Conservation (phyloP, 2,329 filamentous ascomycete genomes). For the Aspergillus versicolor region DNA sequence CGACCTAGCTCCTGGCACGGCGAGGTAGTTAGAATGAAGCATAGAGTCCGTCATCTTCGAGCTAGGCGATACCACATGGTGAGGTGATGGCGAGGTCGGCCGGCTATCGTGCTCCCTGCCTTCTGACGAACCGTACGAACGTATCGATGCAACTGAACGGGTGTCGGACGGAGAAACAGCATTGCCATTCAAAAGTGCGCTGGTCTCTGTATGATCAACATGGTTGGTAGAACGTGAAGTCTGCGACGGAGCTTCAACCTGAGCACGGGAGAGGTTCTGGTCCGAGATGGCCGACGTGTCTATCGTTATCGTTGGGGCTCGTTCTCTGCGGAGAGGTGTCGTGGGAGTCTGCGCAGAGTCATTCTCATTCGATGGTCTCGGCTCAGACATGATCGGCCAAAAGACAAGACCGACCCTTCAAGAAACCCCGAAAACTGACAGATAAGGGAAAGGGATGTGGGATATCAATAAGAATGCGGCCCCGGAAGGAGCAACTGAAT, state of each 20-base stretch:
- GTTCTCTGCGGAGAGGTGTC: conserved; percentile 40
- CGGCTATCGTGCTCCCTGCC: conserved; percentile 55
- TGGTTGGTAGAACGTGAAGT: conserved; percentile 39
- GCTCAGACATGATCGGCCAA: conserved; percentile 29
- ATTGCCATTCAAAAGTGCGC: conserved; percentile 29
- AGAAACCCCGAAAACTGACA: neutral
- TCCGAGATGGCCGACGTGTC: conserved; percentile 54
- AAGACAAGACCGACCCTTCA: neutral
- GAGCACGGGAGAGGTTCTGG: conserved; percentile 30
- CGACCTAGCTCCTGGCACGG: conserved; percentile 63
- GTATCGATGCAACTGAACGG: conserved; percentile 53
- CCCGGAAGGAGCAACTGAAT: conserved; percentile 19
- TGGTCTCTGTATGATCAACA: conserved; percentile 30
- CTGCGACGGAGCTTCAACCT: conserved; percentile 35
- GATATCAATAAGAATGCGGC: conserved; percentile 23
- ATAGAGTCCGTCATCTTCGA: conserved; percentile 52
- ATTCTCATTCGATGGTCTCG: conserved; percentile 24
- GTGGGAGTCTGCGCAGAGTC: conserved; percentile 25
- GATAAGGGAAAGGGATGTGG: neutral
- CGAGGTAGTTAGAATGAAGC: conserved; percentile 56
- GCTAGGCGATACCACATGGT: conserved; percentile 66
- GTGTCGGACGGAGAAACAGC: conserved; percentile 49
- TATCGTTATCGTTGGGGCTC: conserved; percentile 57
- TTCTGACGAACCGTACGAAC: conserved; percentile 58
- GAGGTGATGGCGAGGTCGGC: conserved; percentile 66